Evolutionary conservation across 768 basidiomycete genomes (phyloP).

Genomic region (Panaeolus cyanescens): DNA sequence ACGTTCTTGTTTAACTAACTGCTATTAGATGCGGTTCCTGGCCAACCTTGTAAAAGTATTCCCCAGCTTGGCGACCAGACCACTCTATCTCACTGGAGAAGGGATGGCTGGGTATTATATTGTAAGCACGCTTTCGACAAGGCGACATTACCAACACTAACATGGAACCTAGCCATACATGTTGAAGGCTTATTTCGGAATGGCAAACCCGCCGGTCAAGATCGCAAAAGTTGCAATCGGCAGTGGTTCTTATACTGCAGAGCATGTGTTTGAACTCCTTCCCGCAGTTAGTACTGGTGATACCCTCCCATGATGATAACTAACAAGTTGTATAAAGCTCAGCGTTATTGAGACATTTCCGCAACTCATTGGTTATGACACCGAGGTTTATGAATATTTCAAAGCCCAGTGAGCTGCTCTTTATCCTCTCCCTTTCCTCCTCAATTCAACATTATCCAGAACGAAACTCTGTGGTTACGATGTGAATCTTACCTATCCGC

Average conservation of each 20-base stretch:
- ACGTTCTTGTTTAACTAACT: neutral
- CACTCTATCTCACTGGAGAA: slow-evolving; percentile 71
- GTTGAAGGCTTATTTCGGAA: slow-evolving; percentile 67
- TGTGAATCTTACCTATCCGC: slow-evolving; percentile 70
- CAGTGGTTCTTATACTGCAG: slow-evolving; percentile 60
- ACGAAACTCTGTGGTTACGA: slow-evolving; percentile 64
- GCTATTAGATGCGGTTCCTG: slow-evolving; percentile 66
- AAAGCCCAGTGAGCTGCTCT: slow-evolving; percentile 55
- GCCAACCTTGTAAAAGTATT: slow-evolving; percentile 74
- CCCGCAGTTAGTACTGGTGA: slow-evolving; percentile 50
- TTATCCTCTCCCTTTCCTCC: neutral
- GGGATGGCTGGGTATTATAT: slow-evolving; percentile 79
- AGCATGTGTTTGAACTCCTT: slow-evolving; percentile 48
- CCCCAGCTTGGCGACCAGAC: slow-evolving; percentile 65
- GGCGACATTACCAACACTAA: neutral
- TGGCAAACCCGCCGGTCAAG: slow-evolving; percentile 65
- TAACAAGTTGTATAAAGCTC: slow-evolving; percentile 35
- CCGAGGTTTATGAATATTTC: slow-evolving; percentile 67
- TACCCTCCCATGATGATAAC: neutral
- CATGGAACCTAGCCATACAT: slow-evolving; percentile 63
- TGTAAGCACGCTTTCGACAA: slow-evolving; percentile 33
- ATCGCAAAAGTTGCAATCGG: slow-evolving; percentile 72
- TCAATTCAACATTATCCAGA: slow-evolving; percentile 31
- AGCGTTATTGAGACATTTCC: slow-evolving; percentile 71
- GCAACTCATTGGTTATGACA: slow-evolving; percentile 74